Base-by-base conservation (phyloP, 805 yeast species). In the Metschnikowia reukaufii region DNA sequence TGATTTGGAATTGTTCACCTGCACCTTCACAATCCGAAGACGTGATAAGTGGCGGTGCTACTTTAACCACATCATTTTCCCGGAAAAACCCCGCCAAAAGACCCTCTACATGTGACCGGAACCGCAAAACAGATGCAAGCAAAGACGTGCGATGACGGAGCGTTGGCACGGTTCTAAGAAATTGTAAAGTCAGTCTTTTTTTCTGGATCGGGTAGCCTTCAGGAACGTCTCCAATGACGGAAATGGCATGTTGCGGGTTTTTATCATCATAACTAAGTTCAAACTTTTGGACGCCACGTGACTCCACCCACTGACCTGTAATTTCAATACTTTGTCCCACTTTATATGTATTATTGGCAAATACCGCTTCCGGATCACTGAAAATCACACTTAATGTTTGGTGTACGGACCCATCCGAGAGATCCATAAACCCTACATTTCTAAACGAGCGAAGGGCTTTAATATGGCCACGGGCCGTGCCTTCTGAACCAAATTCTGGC, bases 21-120 rank as follows among this genome's bases (percentile, higher is more conserved):
- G 96, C 97, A 15, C 99, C 98, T 68, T 94, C 99, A 62, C 98
- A 92, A 63, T 94, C 99, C 1, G 95, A 81, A 9, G 88, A 74
- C 0, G 99, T 94, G 18, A 92, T 68, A 10, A 92, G 57, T 6
- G 99, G 99, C 3, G 98, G 96, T 20, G 83, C 73, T 0, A 88
- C 89, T 67, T 88, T 91, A 12, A 74, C 66, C 54, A 88, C 89
- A 12, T 77, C 77, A 16, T 75, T 56, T 0, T 59, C 45, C 16
- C 72, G 67, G 62, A 88, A 88, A 56, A 79, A 88, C 2, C 68
- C 68, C 34, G 74, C 66, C 6, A 90, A 56, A 25, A 71, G 63
- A 1, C 68, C 53, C 54, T 88, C 89, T 1, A 87, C 71, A 38
- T 69, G 70, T 0, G 97, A 87, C 55, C 98, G 73, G 53, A 86